A percentile compares a stretch with the other conserved stretches of the same genome.
These are phyloP conservation scores for Volvariella volvacea DNA, from an alignment of 1,284 basidiomycete species.

Conservation along the genomic window DNA sequence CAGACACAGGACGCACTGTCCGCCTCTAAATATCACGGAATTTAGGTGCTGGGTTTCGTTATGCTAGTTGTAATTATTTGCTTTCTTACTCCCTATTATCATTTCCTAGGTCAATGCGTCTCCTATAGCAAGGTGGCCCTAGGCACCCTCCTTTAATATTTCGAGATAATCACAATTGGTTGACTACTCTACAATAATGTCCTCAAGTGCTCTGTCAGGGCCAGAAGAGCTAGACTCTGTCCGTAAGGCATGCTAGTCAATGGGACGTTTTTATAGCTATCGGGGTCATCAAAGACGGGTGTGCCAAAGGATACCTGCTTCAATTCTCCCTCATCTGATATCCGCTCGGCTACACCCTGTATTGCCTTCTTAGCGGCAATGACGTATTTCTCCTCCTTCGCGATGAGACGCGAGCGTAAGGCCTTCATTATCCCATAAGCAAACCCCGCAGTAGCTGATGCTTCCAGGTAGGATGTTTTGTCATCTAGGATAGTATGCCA, in stretches of 20 bases:
- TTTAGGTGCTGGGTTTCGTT: too few relatives aligned
- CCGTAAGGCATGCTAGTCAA: constrained; percentile 65
- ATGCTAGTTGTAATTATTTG: too few relatives aligned
- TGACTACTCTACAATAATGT: constrained; percentile 25
- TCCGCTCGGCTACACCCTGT: constrained; percentile 45
- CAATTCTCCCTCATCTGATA: constrained; percentile 47
- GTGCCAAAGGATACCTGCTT: constrained; percentile 53
- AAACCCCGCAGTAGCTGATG: constrained; percentile 56
- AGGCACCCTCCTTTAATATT: too few relatives aligned
- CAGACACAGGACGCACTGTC: too few relatives aligned
- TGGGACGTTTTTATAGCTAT: constrained; percentile 49
- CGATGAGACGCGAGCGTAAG: constrained; percentile 40
- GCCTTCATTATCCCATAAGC: constrained; percentile 55
- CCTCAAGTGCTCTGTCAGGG: constrained; percentile 40
- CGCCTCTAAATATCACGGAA: too few relatives aligned
- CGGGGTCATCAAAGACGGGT: constrained; percentile 47
- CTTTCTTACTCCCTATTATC: not conserved
- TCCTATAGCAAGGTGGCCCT: constrained; percentile 25
- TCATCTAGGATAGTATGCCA: constrained; percentile 63
- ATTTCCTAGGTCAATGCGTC: constrained; percentile 27
- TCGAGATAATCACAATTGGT: too few relatives aligned
- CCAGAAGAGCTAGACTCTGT: constrained; percentile 48
- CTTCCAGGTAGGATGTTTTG: constrained; percentile 50
- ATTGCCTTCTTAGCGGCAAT: constrained; percentile 41
- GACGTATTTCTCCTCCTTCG: constrained; percentile 38